Evolutionary conservation across 139 green algal genomes (phyloP), one percentile per base, ranked within the genome.

Genomic region (Chlorella ohadii): DNA sequence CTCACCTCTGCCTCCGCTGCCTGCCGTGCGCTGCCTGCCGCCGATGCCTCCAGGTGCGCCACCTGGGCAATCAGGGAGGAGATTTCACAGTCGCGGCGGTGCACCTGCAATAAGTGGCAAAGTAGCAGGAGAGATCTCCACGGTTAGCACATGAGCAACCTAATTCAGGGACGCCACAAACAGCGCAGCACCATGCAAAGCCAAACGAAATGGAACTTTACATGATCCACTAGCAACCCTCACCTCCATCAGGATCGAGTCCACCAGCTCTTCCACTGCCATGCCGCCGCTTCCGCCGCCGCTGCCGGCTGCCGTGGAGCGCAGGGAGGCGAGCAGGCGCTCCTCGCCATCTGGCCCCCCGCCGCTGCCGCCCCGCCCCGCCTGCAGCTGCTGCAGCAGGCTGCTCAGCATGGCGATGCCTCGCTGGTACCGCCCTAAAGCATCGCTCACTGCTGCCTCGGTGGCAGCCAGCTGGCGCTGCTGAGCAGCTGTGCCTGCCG

Each of bases 161-260:
- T 13, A 59, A 59, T 13, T 23, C 11, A 59, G 19, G 51, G 51
- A 59, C 15, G 51, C n/a, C n/a, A n/a, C n/a, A n/a, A n/a, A n/a
- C 51, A 59, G 2, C 44, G 51, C 51, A 59, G 51, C n/a, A n/a
- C n/a, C n/a, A n/a, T n/a, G n/a, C n/a, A n/a, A n/a, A n/a, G n/a
- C n/a, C n/a, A n/a, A n/a, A n/a, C n/a, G n/a, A n/a, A n/a, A n/a
- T n/a, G n/a, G n/a, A n/a, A n/a, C n/a, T n/a, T n/a, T n/a, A n/a
- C n/a, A n/a, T n/a, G n/a, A n/a, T n/a, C n/a, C n/a, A n/a, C n/a
- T n/a, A n/a, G n/a, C n/a, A n/a, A 16, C 23, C 16, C 19, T 33
- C 33, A 81, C 74, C 78, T 85, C 68, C 55, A 85, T 56, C 51
- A 85, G 36, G 19, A 85, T 79, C 6, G 78, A 71, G 38, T 85